Evolutionary conservation across 257 asterid species (phyloP), one percentile per base, ranked within the genome.

Genomic region (Rubia yunnanensis): DNA sequence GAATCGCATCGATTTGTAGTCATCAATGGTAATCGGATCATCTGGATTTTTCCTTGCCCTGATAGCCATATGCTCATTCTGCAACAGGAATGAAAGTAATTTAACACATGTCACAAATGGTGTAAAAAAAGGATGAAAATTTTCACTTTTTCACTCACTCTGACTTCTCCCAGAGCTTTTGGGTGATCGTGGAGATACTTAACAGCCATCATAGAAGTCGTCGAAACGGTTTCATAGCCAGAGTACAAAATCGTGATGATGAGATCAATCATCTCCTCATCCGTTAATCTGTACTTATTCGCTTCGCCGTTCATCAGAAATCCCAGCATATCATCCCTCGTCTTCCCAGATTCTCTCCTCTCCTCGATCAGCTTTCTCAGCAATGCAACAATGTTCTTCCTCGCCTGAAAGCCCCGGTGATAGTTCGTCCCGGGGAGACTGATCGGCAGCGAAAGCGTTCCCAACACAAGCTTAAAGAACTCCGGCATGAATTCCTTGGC

Each of bases 381-480:
- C 26, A 81, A 48, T 61, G 76, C 74, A 4, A 83, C 71, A 32
- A 85, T 85, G 54, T 75, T 77, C 60, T 73, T 78, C 86, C 96
- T 81, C 9, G 91, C 95, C 96, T 89, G 99, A 75, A 86, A 76
- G 1, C 96, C 99, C 0, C 88, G 78, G 38, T 71, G 83, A 48
- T 94, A 94, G 64, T 90, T 90, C 56, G 99, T 94, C 44, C 74
- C 75, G 23, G 96, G 99, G 66, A 94, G 87, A 78, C 88, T 94
- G 65, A 94, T 86, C 5, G 99, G 99, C 41, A 94, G 81, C 6
- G 99, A 94, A 49, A 94, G 95, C 48, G 98, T 90, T 64, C 99
- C 99, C 7, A 94, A n/a, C 9, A 90, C 98, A 5, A 94, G 78
- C 73, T 86, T 94, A 53, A 88, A 94, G 81, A 94, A 94, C 62